These are phyloP conservation scores for Purshia tridentata DNA, from an alignment of 306 rosid genomes.

Conservation along the genomic window DNA sequence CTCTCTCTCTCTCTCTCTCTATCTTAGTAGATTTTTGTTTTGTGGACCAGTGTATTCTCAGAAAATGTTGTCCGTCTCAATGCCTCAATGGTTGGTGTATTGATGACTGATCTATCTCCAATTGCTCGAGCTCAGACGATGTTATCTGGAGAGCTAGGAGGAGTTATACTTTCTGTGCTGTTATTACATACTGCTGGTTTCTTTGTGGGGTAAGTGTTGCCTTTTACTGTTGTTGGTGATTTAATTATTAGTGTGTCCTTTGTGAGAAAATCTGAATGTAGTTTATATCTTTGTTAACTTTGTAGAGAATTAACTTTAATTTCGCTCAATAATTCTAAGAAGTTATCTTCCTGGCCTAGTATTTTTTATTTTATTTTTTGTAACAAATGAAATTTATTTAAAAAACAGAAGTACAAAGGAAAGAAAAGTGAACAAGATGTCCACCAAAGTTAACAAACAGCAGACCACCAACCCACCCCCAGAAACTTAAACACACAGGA, in stretches of 20 bases:
- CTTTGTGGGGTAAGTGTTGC: slow-evolving; percentile 41
- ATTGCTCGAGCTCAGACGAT: slow-evolving; percentile 13
- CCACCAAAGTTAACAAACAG: too few species aligned
- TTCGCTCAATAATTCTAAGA: background rate
- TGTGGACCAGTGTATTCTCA: slow-evolving; percentile 37
- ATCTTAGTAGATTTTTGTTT: background rate
- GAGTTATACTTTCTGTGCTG: slow-evolving; percentile 36
- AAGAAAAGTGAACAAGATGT: too few species aligned
- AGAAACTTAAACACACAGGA: too few species aligned
- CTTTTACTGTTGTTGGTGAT: background rate
- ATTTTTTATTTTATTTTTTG: too few species aligned
- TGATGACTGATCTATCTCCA: slow-evolving; percentile 35
- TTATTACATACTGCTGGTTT: slow-evolving; percentile 41
- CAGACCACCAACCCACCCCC: too few species aligned
- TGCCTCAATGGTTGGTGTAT: slow-evolving; percentile 23
- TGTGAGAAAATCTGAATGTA: background rate
- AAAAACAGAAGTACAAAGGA: too few species aligned
- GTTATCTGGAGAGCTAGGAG: slow-evolving; percentile 34
- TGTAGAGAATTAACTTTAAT: slow-evolving; percentile 1
- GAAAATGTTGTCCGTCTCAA: slow-evolving; percentile 38
- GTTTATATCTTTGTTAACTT: background rate
- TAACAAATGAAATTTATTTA: too few species aligned
- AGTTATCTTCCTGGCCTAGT: background rate
- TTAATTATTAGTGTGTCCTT: background rate
- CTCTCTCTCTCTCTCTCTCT: background rate